Evolutionary conservation across 1,284 basidiomycete species (phyloP).

Genomic region (Ustilago vetiveriae): DNA sequence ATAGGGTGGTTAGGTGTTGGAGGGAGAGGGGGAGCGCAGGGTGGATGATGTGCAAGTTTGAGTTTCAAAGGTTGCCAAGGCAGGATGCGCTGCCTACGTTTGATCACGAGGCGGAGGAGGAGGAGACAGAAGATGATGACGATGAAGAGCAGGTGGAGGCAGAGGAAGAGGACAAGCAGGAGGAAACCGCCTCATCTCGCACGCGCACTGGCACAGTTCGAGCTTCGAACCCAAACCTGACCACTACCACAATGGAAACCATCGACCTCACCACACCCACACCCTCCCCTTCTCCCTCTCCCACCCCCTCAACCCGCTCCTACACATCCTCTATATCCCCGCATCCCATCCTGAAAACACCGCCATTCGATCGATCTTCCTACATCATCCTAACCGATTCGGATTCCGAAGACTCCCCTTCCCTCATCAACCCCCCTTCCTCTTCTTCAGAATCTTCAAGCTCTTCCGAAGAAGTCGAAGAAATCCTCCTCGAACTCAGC

Average conservation of each 20-base stretch:
- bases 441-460: not conserved
- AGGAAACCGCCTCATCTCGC: too few relatives aligned
- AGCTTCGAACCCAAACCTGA: too few relatives aligned
- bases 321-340: conserved; percentile 1
- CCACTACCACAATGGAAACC: too few relatives aligned
- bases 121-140: not conserved
- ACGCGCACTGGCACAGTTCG: too few relatives aligned
- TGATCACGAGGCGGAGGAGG: conserved; percentile 10
- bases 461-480: not conserved
- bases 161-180: too few relatives aligned
- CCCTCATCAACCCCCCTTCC: not conserved
- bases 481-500: not conserved
- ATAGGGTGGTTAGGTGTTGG: conserved; percentile 72
- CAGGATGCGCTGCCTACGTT: conserved; percentile 38
- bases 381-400: conserved; percentile 31
- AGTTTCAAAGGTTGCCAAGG: conserved; percentile 13
- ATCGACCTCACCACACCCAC: not conserved
- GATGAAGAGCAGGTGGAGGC: not conserved
- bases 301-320: conserved; percentile 3
- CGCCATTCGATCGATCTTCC: conserved; percentile 6
- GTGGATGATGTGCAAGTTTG: conserved; percentile 41
- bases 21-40: conserved; percentile 38
- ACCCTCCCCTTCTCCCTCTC: conserved; percentile 3
- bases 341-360: conserved; percentile 7
- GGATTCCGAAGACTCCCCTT: not conserved